Evolutionary conservation across 192 early-diverging fungal species (phyloP).

Genomic region (Podila horticola): DNA sequence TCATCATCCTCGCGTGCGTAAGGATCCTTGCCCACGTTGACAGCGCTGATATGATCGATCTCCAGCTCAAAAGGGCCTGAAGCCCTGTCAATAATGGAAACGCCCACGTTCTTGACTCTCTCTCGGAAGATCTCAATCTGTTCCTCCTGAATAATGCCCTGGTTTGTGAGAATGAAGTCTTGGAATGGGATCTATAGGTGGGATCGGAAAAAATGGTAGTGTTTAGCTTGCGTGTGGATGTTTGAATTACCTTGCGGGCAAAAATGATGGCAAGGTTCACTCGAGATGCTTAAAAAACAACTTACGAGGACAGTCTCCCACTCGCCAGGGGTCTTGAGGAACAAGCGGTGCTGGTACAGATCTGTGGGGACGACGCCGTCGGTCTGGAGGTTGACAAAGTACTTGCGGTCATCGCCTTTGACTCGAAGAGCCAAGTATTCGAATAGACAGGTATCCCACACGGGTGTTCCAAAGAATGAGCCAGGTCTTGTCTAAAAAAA

Average conservation of each 20-base stretch:
- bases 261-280: neutral
- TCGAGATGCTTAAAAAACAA: neutral
- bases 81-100: conserved; percentile 83
- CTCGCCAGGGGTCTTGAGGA: conserved; percentile 85
- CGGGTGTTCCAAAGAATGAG: conserved; percentile 79
- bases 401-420: conserved; percentile 84
- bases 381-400: conserved; percentile 94
- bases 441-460: conserved; percentile 88
- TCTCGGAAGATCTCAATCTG: conserved; percentile 89
- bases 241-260: neutral
- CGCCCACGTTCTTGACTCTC: conserved; percentile 89
- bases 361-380: conserved; percentile 84
- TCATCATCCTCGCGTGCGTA: conserved; percentile 46
- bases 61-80: conserved; percentile 90
- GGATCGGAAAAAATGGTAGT: neutral
- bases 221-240: neutral
- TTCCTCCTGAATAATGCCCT: conserved; percentile 86
- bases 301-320: conserved; percentile 92
- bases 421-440: conserved; percentile 86
- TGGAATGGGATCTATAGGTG: conserved; percentile 84
- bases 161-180: conserved; percentile 92
- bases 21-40: conserved; percentile 87
- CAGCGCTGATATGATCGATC: conserved; percentile 90
- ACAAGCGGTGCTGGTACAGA: conserved; percentile 94
- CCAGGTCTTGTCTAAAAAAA: conserved; percentile 59